These are phyloP conservation scores for Sporothrix phasma DNA, from an alignment of 2,329 filamentous ascomycete genomes.

Conservation along the genomic window DNA sequence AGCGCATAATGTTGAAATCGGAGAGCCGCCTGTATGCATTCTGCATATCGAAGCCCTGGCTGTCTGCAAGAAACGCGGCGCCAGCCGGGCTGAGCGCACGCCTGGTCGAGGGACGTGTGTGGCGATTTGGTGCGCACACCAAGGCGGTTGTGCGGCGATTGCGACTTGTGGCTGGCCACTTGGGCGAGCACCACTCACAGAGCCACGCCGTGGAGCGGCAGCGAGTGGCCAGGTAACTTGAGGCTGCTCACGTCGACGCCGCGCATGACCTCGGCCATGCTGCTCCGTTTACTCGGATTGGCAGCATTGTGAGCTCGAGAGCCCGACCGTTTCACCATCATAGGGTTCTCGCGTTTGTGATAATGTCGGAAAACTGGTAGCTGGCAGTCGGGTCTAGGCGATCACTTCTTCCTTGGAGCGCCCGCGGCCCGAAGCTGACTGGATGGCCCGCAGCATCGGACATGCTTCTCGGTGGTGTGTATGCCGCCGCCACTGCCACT, in stretches of 20 bases:
- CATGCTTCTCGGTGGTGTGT: slow-evolving; percentile 38
- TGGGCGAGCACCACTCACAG: slow-evolving; percentile 24
- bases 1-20: slow-evolving; percentile 57
- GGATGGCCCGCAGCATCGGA: slow-evolving; percentile 44
- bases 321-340: slow-evolving; percentile 36
- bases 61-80: slow-evolving; percentile 44
- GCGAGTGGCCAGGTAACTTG: slow-evolving; percentile 36
- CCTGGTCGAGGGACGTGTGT: slow-evolving; percentile 24
- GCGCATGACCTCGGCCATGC: slow-evolving; percentile 46
- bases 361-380: slow-evolving; percentile 53
- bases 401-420: slow-evolving; percentile 16
- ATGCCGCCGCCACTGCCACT: neutral
- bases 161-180: slow-evolving; percentile 35
- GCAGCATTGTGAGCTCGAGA: slow-evolving; percentile 31
- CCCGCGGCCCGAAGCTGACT: slow-evolving; percentile 36
- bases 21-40: slow-evolving; percentile 62
- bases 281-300: slow-evolving; percentile 16
- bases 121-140: slow-evolving; percentile 42
- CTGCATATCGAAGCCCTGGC: slow-evolving; percentile 54
- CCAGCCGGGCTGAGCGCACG: slow-evolving; percentile 32
- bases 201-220: slow-evolving; percentile 31
- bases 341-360: slow-evolving; percentile 40
- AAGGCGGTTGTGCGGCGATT: slow-evolving; percentile 42
- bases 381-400: slow-evolving; percentile 37
- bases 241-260: slow-evolving; percentile 41